Evolutionary conservation across 2,329 filamentous ascomycete genomes (phyloP).

Genomic region (Penicillium sp.): DNA sequence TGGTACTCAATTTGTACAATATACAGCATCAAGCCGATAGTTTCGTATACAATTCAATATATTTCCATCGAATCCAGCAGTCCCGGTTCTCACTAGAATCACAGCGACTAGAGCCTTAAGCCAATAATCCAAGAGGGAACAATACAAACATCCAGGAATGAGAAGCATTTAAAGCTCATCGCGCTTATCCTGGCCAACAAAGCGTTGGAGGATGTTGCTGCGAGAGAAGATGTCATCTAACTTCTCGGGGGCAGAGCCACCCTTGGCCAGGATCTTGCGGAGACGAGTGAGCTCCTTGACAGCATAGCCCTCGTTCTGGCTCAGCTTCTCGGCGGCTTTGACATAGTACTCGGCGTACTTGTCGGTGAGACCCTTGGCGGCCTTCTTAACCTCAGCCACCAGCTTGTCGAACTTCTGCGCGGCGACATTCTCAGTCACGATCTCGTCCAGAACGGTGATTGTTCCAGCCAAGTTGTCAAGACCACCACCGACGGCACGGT

Average conservation of each 20-base stretch:
- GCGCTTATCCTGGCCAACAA: conserved; percentile 63
- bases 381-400: conserved; percentile 69
- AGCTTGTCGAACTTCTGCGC: conserved; percentile 66
- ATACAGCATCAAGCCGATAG: conserved; percentile 10
- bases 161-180: conserved; percentile 63
- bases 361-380: conserved; percentile 66
- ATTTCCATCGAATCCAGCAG: neutral
- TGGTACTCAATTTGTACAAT: conserved; percentile 10
- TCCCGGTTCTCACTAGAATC: neutral
- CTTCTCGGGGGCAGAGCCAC: conserved; percentile 81
- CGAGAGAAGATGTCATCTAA: conserved; percentile 82
- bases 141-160: conserved; percentile 18
- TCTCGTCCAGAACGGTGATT: conserved; percentile 71
- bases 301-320: conserved; percentile 73
- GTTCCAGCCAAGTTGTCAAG: conserved; percentile 79
- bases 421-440: conserved; percentile 69
- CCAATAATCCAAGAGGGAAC: conserved; percentile 17
- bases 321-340: conserved; percentile 83
- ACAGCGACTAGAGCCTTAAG: neutral
- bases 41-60: conserved; percentile 6
- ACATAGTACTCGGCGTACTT: conserved; percentile 94
- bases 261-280: conserved; percentile 78
- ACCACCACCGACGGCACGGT: conserved; percentile 77
- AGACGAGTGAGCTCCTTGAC: conserved; percentile 83
- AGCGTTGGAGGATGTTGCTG: conserved; percentile 83